These are phyloP conservation scores for Leccinellum rugosiceps DNA, from an alignment of 768 basidiomycete species.

Conservation along the genomic window DNA sequence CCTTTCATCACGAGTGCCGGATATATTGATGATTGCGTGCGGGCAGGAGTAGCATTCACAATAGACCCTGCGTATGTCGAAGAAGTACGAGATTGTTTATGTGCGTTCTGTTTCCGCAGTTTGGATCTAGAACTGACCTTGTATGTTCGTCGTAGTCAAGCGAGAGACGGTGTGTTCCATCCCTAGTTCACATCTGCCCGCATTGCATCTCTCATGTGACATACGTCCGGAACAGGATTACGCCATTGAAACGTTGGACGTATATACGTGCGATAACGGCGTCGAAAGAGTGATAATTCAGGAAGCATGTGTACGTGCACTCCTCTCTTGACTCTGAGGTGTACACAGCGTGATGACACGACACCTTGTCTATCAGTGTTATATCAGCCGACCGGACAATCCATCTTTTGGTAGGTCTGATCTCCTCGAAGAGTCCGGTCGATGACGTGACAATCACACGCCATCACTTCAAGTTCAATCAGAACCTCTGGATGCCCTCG, in stretches of 20 bases:
- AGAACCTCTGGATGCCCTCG: conserved; percentile 66
- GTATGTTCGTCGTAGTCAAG: conserved; percentile 48
- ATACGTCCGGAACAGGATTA: conserved; percentile 59
- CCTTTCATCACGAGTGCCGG: not conserved
- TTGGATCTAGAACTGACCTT: not conserved
- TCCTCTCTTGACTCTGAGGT: not conserved
- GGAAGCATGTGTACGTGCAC: conserved; percentile 12
- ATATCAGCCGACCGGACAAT: conserved; percentile 84
- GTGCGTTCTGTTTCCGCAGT: conserved; percentile 36
- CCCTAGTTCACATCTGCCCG: not conserved
- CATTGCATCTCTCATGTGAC: not conserved
- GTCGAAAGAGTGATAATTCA: conserved; percentile 53
- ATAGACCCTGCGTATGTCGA: conserved; percentile 74
- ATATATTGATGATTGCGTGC: not conserved
- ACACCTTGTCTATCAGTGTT: conserved; percentile 51
- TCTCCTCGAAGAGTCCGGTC: not conserved
- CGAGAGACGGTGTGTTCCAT: conserved; percentile 65
- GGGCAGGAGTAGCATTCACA: conserved; percentile 74
- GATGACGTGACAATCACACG: not conserved
- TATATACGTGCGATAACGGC: conserved; percentile 57
- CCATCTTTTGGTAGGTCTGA: conserved; percentile 73
- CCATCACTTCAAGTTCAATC: conserved; percentile 58
- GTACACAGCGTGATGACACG: not conserved
- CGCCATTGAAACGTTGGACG: conserved; percentile 71
- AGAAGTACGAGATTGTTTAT: conserved; percentile 79